Conservation (phyloP, 2,329 filamentous ascomycete genomes). For the Colletotrichum sp. region DNA sequence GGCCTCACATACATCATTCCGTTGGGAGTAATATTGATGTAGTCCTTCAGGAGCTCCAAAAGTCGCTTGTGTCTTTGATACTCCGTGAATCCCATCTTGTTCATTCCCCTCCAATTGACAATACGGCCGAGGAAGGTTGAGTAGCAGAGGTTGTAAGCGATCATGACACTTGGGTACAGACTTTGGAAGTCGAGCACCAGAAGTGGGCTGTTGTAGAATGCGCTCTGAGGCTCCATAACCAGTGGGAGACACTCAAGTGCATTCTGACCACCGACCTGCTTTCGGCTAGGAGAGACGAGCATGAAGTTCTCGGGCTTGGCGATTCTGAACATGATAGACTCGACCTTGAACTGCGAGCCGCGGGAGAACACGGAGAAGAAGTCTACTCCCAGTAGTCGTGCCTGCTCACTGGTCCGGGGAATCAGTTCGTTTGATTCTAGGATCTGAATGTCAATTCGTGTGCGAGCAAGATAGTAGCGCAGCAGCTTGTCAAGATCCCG, state of each 20-base stretch:
- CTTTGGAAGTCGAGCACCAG: constrained; percentile 96
- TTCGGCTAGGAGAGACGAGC: constrained; percentile 85
- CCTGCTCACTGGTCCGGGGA: constrained; percentile 90
- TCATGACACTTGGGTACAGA: constrained; percentile 97
- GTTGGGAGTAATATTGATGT: constrained; percentile 93
- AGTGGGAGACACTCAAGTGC: constrained; percentile 92
- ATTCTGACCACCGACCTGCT: constrained; percentile 93
- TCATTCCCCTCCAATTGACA: constrained; percentile 83
- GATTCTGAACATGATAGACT: constrained; percentile 98
- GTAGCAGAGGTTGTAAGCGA: constrained; percentile 99
- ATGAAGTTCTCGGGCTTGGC: constrained; percentile 96
- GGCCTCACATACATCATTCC: constrained; percentile 94
- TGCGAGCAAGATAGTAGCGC: constrained; percentile 76
- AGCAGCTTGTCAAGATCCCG: constrained; percentile 76
- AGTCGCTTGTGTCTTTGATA: constrained; percentile 80
- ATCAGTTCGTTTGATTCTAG: constrained; percentile 90
- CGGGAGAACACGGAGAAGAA: constrained; percentile 96
- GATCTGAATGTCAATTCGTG: constrained; percentile 86
- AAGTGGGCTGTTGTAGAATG: constrained; percentile 88
- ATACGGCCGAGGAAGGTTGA: constrained; percentile 93
- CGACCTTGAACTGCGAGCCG: constrained; percentile 97
- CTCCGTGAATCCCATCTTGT: constrained; percentile 93
- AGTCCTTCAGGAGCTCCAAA: constrained; percentile 77
- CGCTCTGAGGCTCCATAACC: constrained; percentile 97
- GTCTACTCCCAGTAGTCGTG: constrained; percentile 88